Base-by-base conservation (phyloP, 2,329 filamentous ascomycete species). In the Colletotrichum sp. region DNA sequence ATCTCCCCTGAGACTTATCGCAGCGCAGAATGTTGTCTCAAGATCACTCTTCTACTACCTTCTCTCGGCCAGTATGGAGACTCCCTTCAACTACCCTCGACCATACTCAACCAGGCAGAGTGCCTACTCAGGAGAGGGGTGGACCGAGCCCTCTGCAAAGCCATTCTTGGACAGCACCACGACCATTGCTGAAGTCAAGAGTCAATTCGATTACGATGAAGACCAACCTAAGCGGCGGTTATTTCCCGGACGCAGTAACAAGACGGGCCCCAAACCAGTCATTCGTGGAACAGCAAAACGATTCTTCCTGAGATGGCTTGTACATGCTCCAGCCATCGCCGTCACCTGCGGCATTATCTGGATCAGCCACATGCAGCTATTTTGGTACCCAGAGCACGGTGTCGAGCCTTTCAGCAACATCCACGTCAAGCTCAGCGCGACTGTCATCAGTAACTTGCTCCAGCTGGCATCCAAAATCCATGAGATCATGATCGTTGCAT, bases 391-490 rank as follows among this genome's bases (percentile, higher is more conserved):
- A 39, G 64, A 67, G 24, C 24, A 52, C 18, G 39, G 64, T 0
- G 36, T 36, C 32, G 36, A 32, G 36, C 21, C 39, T 5, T 67
- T 64, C 59, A 61, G 59, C 28, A 30, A 28, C 13, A 59, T 59
- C 1, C 55, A 28, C 21, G 24, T 59, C 55, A 59, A 28, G 26
- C 55, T 59, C 4, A 59, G 55, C 24, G 55, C 55, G 30, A 57
- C 39, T 13, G 43, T 28, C 34, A 68, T 72, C n/a, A 68, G 24
- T 4, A 75, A 75, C 57, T 3, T 71, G 10, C 72, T 75, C 2
- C 72, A 75, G 14, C 63, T 75, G 2, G 30, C 28, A 26, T 48
- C 69, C 3, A 76, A 76, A 43, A 10, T 76, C 3, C 64, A 72
- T 36, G 74, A 76, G 30, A 34, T 73, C 18, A 8, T 64, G 7